Percentiles rank a stretch among this genome's conserved stretches.
Evolutionary conservation across 164 flowering plant species (phyloP).

Genomic region (Umbellularia californica): DNA sequence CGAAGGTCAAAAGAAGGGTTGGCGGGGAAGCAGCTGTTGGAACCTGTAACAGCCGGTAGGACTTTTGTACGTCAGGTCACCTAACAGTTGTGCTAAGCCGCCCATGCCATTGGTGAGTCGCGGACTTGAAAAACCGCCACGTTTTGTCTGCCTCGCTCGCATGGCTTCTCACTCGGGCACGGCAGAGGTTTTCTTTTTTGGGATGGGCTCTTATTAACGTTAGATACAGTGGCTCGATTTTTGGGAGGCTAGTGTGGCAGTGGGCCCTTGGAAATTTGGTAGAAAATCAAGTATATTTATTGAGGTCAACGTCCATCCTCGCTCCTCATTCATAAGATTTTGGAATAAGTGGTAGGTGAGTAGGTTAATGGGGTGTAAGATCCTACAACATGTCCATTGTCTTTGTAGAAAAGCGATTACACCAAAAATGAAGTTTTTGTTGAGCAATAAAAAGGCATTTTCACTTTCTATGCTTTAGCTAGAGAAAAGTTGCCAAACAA

Average conservation of each 20-base stretch:
- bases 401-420: no score
- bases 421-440: no score
- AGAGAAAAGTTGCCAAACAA: no score
- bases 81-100: neutral
- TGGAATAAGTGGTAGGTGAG: no score
- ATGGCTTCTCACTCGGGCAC: neutral
- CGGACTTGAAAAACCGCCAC: neutral
- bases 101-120: neutral
- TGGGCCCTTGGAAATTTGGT: no score
- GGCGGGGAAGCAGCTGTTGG: constrained; percentile 1
- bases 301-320: no score
- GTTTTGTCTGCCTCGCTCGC: neutral
- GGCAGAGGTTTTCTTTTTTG: no score
- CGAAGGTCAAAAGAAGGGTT: neutral
- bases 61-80: neutral
- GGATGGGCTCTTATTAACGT: neutral
- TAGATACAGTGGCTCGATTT: neutral
- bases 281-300: neutral
- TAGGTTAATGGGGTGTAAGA: no score
- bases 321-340: no score
- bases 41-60: constrained; percentile 4
- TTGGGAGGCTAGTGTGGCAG: neutral
- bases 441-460: no score
- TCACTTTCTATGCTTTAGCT: accelerated
- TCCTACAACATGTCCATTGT: no score